phyloP scores from a whole-genome alignment of 768 basidiomycete species.

The Fibroporia radiculosa region DNA sequence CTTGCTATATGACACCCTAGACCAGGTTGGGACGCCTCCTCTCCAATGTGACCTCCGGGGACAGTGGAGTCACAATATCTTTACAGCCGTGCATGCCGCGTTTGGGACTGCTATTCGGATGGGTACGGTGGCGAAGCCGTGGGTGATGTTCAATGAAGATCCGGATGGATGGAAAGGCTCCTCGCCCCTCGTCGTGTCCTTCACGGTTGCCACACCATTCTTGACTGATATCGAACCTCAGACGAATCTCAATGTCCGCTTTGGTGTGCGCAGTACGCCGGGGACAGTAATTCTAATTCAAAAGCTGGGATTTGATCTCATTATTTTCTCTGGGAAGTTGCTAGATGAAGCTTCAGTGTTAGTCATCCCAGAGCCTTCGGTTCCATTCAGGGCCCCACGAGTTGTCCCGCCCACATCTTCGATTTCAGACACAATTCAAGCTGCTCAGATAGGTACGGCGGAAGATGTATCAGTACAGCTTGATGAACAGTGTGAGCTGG shows the following conservation, averaged over 20 bases:
- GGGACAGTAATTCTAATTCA: conserved; percentile 15
- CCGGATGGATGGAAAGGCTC: conserved; percentile 9
- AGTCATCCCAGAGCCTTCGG: conserved; percentile 17
- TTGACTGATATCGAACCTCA: conserved; percentile 13
- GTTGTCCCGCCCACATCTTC: neutral
- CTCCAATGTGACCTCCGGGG: conserved; percentile 20
- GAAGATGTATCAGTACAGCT: conserved; percentile 13
- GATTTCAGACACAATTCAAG: neutral
- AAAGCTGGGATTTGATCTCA: conserved; percentile 10
- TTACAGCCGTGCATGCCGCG: conserved; percentile 18
- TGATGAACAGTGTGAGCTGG: conserved; percentile 14
- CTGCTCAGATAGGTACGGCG: conserved; percentile 12
- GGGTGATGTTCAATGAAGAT: conserved; percentile 12
- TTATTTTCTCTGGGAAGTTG: conserved; percentile 14
- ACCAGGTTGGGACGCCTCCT: conserved; percentile 20
- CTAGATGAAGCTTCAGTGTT: conserved; percentile 15
- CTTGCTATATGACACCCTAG: conserved; percentile 15
- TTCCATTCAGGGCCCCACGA: neutral
- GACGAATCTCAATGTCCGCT: conserved; percentile 5
- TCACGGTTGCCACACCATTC: conserved; percentile 21
- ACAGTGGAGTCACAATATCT: conserved; percentile 18
- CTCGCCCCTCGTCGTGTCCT: conserved; percentile 12
- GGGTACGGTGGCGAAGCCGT: conserved; percentile 8
- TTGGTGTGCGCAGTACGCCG: neutral
- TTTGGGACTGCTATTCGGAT: conserved; percentile 13